A percentile compares a stretch with the other conserved stretches of the same genome.
Evolutionary conservation across 805 yeast species (phyloP).

Genomic region (Candida caryicola): DNA sequence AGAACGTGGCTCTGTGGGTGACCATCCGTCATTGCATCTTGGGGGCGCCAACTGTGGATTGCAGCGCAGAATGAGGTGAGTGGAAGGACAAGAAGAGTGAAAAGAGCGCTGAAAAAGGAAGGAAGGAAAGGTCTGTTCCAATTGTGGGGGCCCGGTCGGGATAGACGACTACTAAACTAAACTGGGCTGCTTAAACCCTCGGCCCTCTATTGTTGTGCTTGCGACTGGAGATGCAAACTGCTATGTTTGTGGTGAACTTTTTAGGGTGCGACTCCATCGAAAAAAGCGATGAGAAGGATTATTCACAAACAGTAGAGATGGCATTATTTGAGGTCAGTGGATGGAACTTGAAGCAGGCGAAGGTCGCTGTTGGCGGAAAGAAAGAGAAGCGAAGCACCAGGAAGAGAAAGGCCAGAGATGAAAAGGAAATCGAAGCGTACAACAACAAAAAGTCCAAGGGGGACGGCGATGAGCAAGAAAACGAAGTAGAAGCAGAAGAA

Average conservation of each 20-base stretch:
- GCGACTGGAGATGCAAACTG: too few species aligned
- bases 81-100: too few species aligned
- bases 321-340: conserved; percentile 78
- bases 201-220: too few species aligned
- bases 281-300: conserved; percentile 1
- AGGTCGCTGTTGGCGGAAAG: conserved; percentile 48
- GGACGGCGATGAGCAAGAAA: conserved; percentile 14
- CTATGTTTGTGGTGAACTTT: too few species aligned
- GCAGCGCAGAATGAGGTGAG: too few species aligned
- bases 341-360: conserved; percentile 63
- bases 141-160: too few species aligned
- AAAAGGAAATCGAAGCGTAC: conserved; percentile 8
- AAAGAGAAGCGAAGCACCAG: conserved; percentile 25
- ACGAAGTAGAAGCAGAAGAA: conserved; percentile 8
- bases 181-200: too few species aligned
- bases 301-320: conserved; percentile 36
- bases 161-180: too few species aligned
- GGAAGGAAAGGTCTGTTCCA: too few species aligned
- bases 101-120: too few species aligned
- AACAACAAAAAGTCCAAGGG: conserved; percentile 9
- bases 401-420: conserved; percentile 20
- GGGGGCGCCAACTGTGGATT: too few species aligned
- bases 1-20: conserved; percentile 34
- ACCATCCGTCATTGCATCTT: too few species aligned
- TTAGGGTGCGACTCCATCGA: not conserved